These are phyloP conservation scores for Euphrasia confusa DNA, from an alignment of 257 asterid genomes.

Conservation along the genomic window DNA sequence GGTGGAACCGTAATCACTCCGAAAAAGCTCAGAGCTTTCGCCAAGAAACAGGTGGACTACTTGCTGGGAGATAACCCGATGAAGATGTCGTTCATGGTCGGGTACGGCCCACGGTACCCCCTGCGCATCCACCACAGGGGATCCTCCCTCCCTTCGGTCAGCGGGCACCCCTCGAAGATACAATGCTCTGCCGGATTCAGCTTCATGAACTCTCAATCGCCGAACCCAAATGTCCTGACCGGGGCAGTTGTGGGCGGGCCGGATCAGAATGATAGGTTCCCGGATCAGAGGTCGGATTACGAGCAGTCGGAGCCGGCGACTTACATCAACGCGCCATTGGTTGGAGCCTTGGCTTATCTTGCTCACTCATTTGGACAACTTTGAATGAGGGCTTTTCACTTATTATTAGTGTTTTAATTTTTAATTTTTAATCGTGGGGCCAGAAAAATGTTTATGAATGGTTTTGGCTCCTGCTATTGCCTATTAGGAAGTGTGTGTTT, in stretches of 20 bases:
- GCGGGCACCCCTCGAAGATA: constrained; percentile 63
- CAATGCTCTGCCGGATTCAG: constrained; percentile 70
- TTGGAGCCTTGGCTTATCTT: constrained; percentile 75
- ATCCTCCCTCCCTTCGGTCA: constrained; percentile 76
- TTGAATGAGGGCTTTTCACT: constrained; percentile 18
- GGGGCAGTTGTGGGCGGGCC: constrained; percentile 98
- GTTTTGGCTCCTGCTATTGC: constrained; percentile 18
- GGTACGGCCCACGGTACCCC: constrained; percentile 81
- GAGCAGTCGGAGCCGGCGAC: constrained; percentile 98
- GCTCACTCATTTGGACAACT: constrained; percentile 97
- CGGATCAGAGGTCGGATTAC: constrained; percentile 77
- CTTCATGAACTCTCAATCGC: constrained; percentile 50
- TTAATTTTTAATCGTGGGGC: background rate
- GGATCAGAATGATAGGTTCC: constrained; percentile 71
- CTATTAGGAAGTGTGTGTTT: constrained; percentile 7
- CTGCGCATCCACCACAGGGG: constrained; percentile 91
- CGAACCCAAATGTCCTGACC: constrained; percentile 65
- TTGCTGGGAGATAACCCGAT: constrained; percentile 82
- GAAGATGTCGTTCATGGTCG: constrained; percentile 94
- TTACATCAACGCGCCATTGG: constrained; percentile 89
- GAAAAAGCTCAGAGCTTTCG: constrained; percentile 58
- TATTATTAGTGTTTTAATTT: background rate
- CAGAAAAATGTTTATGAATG: constrained; percentile 20
- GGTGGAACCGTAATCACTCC: constrained; percentile 71
- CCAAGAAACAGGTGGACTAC: constrained; percentile 88